Base-by-base conservation (phyloP, 371 early-diverging fungal species). In the Lichtheimia hyalospora region DNA sequence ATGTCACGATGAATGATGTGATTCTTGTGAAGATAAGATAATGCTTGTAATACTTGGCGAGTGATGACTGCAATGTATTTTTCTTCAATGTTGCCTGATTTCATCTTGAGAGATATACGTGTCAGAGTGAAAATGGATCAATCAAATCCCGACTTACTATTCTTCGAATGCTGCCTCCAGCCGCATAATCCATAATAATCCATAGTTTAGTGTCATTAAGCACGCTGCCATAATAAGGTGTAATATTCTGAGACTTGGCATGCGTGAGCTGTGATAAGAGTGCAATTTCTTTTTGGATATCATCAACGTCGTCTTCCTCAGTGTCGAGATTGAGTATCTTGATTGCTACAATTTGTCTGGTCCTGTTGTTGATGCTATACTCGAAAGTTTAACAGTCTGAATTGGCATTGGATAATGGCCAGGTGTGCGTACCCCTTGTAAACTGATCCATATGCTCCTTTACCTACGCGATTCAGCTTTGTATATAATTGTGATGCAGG, bases 171-270 rank as follows among this genome's bases (percentile, higher is more conserved):
- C 95, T 96, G 14, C 98, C 98, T 41, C 96, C 98, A 5, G 89
- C 95, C 3, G 96, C 97, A 82, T 92, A 96, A 62, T 97, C 97
- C 96, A 98, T 97, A 58, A 98, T 89, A 62, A 98, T 92, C 97
- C 99, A 98, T 41, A 98, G 82, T 60, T 94, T 94, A 14, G 94
- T 94, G 23, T 90, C 94, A 58, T 92, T 86, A 27, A 99, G 75
- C 54, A 93, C 90, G 39, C 92, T 90, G 34, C 93, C 96, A 75
- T 95, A 92, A 71, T 98, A 98, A 52, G 91, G 90, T 1, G 96
- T 96, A 58, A 97, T 96, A 68, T 93, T 90, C 53, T 90, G 88
- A 15, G 95, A 93, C 62, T 91, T 89, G 49, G 91, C 88, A 57
- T 84, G 83, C 41, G 84, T 88, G 48, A 92, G 80, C 64, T 92